phyloP scores from a whole-genome alignment of 2,329 filamentous ascomycete species.

The Ustilaginoidea virens region DNA sequence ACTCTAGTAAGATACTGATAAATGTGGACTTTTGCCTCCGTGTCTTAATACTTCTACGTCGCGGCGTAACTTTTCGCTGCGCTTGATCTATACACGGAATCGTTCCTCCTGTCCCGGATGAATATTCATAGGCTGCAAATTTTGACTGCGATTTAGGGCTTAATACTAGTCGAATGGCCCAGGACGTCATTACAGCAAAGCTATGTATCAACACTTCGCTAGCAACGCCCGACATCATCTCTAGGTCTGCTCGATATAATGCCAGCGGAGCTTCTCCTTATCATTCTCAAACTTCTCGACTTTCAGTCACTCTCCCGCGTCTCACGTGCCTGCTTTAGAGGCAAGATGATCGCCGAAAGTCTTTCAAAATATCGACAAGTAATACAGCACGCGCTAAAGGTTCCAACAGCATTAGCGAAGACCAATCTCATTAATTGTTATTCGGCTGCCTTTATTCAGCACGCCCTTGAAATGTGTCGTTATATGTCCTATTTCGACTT shows the following conservation, averaged over 20 bases:
- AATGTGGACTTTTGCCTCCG: no score
- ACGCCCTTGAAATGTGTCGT: conserved; percentile 9
- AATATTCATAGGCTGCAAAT: no score
- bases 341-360: conserved; percentile 11
- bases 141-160: no score
- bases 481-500: conserved; percentile 15
- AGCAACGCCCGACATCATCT: no score
- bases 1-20: no score
- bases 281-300: conserved; percentile 13
- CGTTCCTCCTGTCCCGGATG: no score
- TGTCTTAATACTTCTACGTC: no score
- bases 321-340: conserved; percentile 11
- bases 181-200: no score
- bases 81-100: no score
- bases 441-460: conserved; percentile 9
- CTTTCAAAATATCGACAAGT: conserved; percentile 23
- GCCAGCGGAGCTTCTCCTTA: conserved; percentile 11
- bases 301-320: conserved; percentile 15
- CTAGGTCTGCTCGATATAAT: conserved; percentile 13
- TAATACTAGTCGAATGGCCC: no score
- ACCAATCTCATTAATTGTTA: conserved; percentile 11
- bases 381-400: conserved; percentile 22
- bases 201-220: no score
- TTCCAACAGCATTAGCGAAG: conserved; percentile 11
- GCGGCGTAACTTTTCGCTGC: no score